phyloP scores from a whole-genome alignment of 148 eudicot species.

The Dianthus caryophyllus region DNA sequence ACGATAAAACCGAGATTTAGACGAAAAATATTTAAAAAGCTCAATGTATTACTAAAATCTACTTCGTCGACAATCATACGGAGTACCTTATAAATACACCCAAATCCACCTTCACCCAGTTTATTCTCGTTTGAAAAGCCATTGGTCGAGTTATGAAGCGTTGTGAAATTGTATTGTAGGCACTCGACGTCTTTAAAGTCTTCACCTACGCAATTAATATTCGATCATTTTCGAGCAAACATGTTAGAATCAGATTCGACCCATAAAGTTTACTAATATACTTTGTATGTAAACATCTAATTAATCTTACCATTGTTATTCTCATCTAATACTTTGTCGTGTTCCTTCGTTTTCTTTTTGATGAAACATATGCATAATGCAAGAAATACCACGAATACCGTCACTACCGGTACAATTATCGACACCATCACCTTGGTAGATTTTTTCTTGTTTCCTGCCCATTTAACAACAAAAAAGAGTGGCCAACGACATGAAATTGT shows the following conservation, averaged over 20 bases:
- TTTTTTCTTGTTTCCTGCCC: slow-evolving; percentile 12
- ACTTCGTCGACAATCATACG: no score
- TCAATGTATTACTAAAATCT: no score
- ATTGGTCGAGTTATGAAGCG: slow-evolving; percentile 23
- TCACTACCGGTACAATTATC: slow-evolving; percentile 2
- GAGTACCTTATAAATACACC: slow-evolving; percentile 24
- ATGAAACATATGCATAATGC: not conserved
- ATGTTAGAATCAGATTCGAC: not conserved
- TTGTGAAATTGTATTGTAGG: slow-evolving; percentile 21
- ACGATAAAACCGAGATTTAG: no score
- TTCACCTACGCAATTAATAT: slow-evolving; percentile 7
- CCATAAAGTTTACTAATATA: no score
- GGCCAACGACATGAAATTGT: no score
- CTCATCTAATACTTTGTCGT: not conserved
- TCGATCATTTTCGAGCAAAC: not conserved
- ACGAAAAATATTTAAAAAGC: no score
- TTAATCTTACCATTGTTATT: no score
- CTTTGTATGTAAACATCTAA: no score
- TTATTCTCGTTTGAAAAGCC: slow-evolving; percentile 19
- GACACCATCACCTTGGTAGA: slow-evolving; percentile 6
- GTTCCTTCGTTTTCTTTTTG: not conserved
- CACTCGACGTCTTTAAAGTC: slow-evolving; percentile 13
- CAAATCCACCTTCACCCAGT: slow-evolving; percentile 33
- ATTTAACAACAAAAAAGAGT: no score
- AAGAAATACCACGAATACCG: not conserved